Base-by-base conservation (phyloP, 2,329 filamentous ascomycete genomes). In the Sclerotiophoma versabilis region DNA sequence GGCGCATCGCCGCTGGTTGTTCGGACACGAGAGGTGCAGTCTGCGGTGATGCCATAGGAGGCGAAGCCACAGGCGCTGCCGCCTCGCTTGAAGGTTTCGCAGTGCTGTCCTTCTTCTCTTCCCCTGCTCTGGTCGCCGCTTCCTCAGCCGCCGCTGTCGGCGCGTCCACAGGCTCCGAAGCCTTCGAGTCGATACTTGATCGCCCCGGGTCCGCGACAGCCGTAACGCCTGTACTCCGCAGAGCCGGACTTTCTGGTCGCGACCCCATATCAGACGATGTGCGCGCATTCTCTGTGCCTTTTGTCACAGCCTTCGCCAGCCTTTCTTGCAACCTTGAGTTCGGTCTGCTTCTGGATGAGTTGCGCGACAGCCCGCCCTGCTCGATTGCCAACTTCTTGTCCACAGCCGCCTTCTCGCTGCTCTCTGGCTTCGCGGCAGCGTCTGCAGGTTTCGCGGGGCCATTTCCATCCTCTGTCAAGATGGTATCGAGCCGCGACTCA, bases 321-420 rank as follows among this genome's bases (percentile, higher is more conserved):
- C 92, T 85, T 72, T 96, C 93, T 71, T 97, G 93, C 36, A 99
- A 80, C 46, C 92, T 86, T 65, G 96, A 92, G 75, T 92, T 95
- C 57, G 84, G 80, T 62, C 86, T 84, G 58, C 81, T 85, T 34
- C 83, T 85, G 5, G 89, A 89, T 19, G 88, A 83, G 60, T 81
- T 85, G 69, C 88, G 84, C 44, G 88, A 87, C 45, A 58, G 60
- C 62, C 58, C 68, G 75, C 72, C 69, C 67, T 68, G 66, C 34
- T 76, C 73, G 49, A 62, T 59, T 49, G 62, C 53, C 63, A 68
- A 57, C 59, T 67, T 65, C 59, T 68, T 71, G 58, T 73, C 69
- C 26, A 58, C 57, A 2, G 54, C 49, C 19, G 57, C 43, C 52
- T 68, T 67, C 14, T 72, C 74, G 60, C 55, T 55, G 52, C 50